These are phyloP conservation scores for Aspergillus persii DNA, from an alignment of 2,329 filamentous ascomycete genomes.

Conservation along the genomic window DNA sequence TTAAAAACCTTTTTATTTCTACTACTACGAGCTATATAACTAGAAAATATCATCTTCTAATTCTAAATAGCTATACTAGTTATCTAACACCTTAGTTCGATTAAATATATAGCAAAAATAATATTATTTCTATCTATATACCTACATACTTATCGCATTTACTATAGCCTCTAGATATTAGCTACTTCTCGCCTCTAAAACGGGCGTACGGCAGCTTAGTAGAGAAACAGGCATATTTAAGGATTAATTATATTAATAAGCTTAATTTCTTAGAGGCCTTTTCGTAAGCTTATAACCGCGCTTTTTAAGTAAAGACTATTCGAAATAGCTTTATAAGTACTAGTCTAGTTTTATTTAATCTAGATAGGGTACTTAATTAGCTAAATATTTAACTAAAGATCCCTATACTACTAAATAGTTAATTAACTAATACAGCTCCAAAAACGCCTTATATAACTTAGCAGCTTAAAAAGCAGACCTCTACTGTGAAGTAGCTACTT, in stretches of 20 bases:
- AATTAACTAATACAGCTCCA: background rate
- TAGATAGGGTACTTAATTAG: background rate
- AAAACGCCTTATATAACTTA: background rate
- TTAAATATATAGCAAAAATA: conserved; percentile 4
- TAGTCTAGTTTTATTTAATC: too few species aligned
- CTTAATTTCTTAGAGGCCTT: conserved; percentile 6
- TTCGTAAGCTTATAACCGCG: background rate
- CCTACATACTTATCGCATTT: background rate
- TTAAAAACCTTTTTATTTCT: background rate
- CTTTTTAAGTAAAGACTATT: background rate
- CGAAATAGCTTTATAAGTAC: background rate
- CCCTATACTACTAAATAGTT: background rate
- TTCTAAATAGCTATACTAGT: conserved; percentile 13
- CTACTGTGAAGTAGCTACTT: background rate
- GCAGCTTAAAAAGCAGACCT: background rate
- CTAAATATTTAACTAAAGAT: background rate
- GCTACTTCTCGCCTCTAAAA: conserved; percentile 10
- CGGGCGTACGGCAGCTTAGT: background rate
- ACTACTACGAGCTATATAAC: background rate
- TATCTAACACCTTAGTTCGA: conserved; percentile 12
- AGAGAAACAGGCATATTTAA: background rate
- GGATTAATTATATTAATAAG: conserved; percentile 10
- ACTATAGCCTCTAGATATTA: conserved; percentile 14
- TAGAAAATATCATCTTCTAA: background rate
- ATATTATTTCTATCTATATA: conserved; percentile 9